Base-by-base conservation (phyloP, 768 basidiomycete genomes). In the Ramaria sp. region DNA sequence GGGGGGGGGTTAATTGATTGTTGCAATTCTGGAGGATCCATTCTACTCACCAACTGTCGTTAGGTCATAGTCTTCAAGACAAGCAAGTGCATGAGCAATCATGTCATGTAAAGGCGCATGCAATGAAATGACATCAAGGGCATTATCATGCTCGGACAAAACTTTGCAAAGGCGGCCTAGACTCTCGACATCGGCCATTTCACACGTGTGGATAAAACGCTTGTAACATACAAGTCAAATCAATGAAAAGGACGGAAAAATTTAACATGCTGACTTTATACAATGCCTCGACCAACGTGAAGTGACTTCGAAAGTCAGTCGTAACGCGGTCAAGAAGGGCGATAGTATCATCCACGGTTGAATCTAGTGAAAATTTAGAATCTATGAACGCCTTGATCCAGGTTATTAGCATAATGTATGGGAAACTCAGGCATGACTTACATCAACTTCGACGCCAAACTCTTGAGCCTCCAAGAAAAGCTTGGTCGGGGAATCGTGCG, bases 61-160 rank as follows among this genome's bases (percentile, higher is more conserved):
- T 58, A 83, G 88, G 61, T 88, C 86, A 60, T 85, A 88, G 39
- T 80, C 75, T 54, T 85, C 78, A 41, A 88, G 67, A 56, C 88
- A 75, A 15, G 69, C 67, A 42, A 89, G 66, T 0, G 80, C 78
- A 58, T 79, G 73, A 25, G 77, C 79, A 28, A 88, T 68, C n/a
- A 91, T 63, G 52, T 82, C 79, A 10, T 74, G 72, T n/a, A 88
- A 67, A 55, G 73, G 78, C 18, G 77, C 66, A 63, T 91, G 84
- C 24, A 90, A 67, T 7, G 85, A 76, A 42, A 90, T 60, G 44
- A 87, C 75, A 60, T 90, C 87, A 18, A 91, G 66, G 0, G 78
- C 76, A 22, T 66, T 65, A 57, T 82, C 79, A 51, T 79, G 73
- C 13, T 72, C 69, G 58, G 78, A 81, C 9, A 91, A 72, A 20